These are phyloP conservation scores for Pseudogymnoascus sp. DNA, from an alignment of 2,329 filamentous ascomycete genomes.

Conservation along the genomic window DNA sequence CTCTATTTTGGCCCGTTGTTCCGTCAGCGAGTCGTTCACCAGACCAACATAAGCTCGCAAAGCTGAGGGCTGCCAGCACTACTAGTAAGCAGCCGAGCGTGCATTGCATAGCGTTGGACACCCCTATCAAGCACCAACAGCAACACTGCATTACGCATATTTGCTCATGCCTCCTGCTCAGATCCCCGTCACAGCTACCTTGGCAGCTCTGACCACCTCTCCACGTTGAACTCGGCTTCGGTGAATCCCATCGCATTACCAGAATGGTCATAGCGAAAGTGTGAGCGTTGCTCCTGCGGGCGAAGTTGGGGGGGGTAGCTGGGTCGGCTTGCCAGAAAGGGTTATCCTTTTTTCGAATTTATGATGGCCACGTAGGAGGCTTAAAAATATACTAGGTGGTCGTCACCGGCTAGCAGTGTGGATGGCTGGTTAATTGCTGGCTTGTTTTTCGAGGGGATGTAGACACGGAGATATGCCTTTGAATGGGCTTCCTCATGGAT, in stretches of 20 bases:
- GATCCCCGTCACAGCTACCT: background rate
- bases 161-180: background rate
- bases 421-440: background rate
- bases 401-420: background rate
- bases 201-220: background rate
- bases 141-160: background rate
- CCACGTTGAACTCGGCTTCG: background rate
- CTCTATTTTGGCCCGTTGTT: background rate
- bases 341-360: background rate
- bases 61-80: background rate
- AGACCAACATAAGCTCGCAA: background rate
- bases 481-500: background rate
- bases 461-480: background rate
- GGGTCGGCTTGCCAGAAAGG: background rate
- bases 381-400: background rate
- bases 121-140: background rate
- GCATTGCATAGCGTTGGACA: background rate
- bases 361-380: background rate
- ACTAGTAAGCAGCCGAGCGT: background rate
- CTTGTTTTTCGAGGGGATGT: background rate
- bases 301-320: background rate
- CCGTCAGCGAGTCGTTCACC: background rate
- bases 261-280: background rate
- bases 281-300: background rate
- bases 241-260: background rate